These are phyloP conservation scores for Brettanomyces bruxellensis DNA, from an alignment of 805 yeast genomes.

Conservation along the genomic window DNA sequence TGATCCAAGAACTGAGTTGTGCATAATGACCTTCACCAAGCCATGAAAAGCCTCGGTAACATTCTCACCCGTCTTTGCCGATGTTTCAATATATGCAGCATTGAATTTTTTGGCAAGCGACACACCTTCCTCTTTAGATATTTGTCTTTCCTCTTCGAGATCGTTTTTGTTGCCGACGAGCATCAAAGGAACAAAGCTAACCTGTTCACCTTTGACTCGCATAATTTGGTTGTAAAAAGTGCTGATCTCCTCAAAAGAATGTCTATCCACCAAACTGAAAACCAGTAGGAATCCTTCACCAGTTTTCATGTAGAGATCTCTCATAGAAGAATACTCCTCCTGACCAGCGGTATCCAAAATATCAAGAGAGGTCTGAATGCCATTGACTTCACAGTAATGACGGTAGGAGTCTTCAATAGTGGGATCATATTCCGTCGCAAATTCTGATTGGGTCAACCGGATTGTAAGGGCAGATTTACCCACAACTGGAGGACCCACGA, in stretches of 20 bases:
- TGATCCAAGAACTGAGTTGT: slow-evolving; percentile 15
- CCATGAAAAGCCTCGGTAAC: slow-evolving; percentile 38
- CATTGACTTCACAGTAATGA: slow-evolving; percentile 79
- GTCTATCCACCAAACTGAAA: slow-evolving; percentile 77
- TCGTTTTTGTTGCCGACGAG: slow-evolving; percentile 74
- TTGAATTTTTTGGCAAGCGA: slow-evolving; percentile 56
- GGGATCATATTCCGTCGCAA: slow-evolving; percentile 97
- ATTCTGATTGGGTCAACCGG: slow-evolving; percentile 88
- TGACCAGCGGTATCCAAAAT: slow-evolving; percentile 98
- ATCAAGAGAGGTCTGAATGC: slow-evolving; percentile 69
- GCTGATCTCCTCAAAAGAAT: slow-evolving; percentile 76
- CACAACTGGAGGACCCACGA: slow-evolving; percentile 98
- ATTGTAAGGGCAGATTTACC: slow-evolving; percentile 96
- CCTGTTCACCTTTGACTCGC: slow-evolving; percentile 40
- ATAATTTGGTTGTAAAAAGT: slow-evolving; percentile 47
- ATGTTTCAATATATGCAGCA: slow-evolving; percentile 79
- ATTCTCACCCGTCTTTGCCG: slow-evolving; percentile 85
- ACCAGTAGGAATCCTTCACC: slow-evolving; percentile 92
- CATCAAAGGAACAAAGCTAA: slow-evolving; percentile 63
- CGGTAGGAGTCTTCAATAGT: slow-evolving; percentile 91
- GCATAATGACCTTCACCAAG: slow-evolving; percentile 26
- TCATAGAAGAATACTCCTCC: slow-evolving; percentile 90
- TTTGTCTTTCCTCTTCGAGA: slow-evolving; percentile 54
- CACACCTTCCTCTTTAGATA: slow-evolving; percentile 48
- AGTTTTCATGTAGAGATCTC: slow-evolving; percentile 92